A percentile compares a stretch with the other conserved stretches of the same genome.
Evolutionary conservation across 768 basidiomycete genomes (phyloP).

Genomic region (Trichaptum fuscoviolaceum): DNA sequence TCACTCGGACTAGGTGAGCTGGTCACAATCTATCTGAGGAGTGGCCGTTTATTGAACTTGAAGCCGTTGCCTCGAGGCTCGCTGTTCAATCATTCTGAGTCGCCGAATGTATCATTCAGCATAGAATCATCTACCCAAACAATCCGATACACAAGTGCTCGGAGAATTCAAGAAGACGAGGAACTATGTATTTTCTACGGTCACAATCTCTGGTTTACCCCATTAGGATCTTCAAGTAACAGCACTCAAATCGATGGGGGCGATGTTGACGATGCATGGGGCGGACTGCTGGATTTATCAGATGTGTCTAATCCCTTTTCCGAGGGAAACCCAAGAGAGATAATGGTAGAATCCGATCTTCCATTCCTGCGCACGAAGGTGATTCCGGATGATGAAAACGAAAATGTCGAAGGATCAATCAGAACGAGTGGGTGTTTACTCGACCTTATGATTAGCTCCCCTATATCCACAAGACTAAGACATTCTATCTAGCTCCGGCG

Average conservation of each 20-base stretch:
- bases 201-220: slow-evolving; percentile 60
- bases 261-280: slow-evolving; percentile 41
- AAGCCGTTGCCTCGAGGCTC: slow-evolving; percentile 48
- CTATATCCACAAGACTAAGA: neutral
- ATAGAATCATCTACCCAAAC: slow-evolving; percentile 49
- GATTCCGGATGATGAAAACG: slow-evolving; percentile 52
- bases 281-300: slow-evolving; percentile 31
- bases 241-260: slow-evolving; percentile 8
- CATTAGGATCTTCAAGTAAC: slow-evolving; percentile 22
- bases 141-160: slow-evolving; percentile 57
- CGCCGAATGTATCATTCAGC: slow-evolving; percentile 65
- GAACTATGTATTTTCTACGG: slow-evolving; percentile 81
- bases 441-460: slow-evolving; percentile 1
- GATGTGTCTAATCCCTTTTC: slow-evolving; percentile 21
- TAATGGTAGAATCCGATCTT: slow-evolving; percentile 52
- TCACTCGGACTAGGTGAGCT: slow-evolving; percentile 70
- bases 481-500: slow-evolving; percentile 44
- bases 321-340: slow-evolving; percentile 37
- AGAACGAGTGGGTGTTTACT: slow-evolving; percentile 42
- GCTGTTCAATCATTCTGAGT: slow-evolving; percentile 70
- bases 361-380: slow-evolving; percentile 63
- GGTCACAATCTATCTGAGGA: slow-evolving; percentile 9
- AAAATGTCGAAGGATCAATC: slow-evolving; percentile 51
- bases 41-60: neutral
- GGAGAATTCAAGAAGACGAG: slow-evolving; percentile 50